Evolutionary conservation across 2,329 filamentous ascomycete genomes (phyloP), one percentile per base, ranked within the genome.

Genomic region (Rosellinia necatrix): DNA sequence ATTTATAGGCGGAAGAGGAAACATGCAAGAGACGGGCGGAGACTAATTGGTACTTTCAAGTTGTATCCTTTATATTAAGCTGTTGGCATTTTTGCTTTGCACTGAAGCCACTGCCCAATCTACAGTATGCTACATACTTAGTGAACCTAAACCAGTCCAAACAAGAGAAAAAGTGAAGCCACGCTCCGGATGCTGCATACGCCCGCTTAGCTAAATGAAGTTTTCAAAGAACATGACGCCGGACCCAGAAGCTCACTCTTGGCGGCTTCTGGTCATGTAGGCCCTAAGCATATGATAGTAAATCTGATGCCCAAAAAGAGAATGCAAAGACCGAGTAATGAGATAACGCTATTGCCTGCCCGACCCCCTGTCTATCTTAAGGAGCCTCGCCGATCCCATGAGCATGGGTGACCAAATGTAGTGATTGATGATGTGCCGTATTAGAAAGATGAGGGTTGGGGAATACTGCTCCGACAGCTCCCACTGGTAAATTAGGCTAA

Each of bases 131-230:
- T 49, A 37, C 37, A 25, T 46, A 44, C 35, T 43, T 46, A 32
- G 22, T 24, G 24, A 49, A 37, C 49, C 30, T 24, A 46, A 49
- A 37, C 22, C 15, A 30, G 17, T 35, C 42, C 27, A 21, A 37
- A 48, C 15, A 35, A 41, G 6, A 25, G 15, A 38, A 29, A 38
- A 53, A 30, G 21, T 22, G 13, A 53, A 53, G 32, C 54, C 49
- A 57, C 38, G 54, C 54, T 48, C 37, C 30, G 49, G 34, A 57
- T 57, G 54, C 49, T 38, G 25, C 41, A 48, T 15, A 53, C 47
- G 38, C 54, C 30, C 54, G 49, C 43, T 53, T 38, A 43, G 25
- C 43, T 53, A 57, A 49, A 53, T 44, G 43, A 49, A 21, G 34
- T 8, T 35, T 50, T 22, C 9, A 17, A 34, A 44, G 6, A 51